Evolutionary conservation across 1,139 yeast genomes (phyloP).

Genomic region (Geotrichum carabidarum): DNA sequence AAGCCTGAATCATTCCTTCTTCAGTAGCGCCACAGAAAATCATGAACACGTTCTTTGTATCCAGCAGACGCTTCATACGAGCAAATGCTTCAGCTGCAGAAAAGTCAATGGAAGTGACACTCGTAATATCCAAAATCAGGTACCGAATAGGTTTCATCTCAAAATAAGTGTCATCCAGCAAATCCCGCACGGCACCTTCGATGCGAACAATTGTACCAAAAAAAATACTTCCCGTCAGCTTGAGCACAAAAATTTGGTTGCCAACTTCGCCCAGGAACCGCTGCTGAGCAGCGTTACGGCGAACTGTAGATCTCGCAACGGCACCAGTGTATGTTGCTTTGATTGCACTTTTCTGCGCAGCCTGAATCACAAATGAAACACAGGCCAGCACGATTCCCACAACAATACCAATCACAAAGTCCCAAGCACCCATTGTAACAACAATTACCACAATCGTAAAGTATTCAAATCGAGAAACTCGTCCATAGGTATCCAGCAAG

Average conservation of each 20-base stretch:
- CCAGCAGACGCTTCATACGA: conserved; percentile 72
- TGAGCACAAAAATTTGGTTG: conserved; percentile 80
- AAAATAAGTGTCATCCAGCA: conserved; percentile 53
- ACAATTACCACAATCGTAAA: conserved; percentile 78
- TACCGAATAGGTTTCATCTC: conserved; percentile 60
- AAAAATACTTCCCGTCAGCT: conserved; percentile 80
- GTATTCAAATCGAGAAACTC: conserved; percentile 72
- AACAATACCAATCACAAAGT: conserved; percentile 86
- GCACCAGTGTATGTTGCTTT: conserved; percentile 80
- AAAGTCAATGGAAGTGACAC: conserved; percentile 79
- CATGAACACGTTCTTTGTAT: conserved; percentile 63
- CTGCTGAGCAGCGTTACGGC: conserved; percentile 86
- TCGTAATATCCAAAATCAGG: conserved; percentile 76
- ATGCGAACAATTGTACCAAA: conserved; percentile 94
- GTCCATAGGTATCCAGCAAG: conserved; percentile 74
- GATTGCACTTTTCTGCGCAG: conserved; percentile 78
- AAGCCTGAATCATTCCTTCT: conserved; percentile 50
- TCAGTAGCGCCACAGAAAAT: conserved; percentile 75
- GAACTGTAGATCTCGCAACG: conserved; percentile 86
- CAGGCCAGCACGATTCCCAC: conserved; percentile 90
- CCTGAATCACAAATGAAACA: conserved; percentile 83
- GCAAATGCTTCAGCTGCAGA: conserved; percentile 96
- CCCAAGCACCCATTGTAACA: conserved; percentile 90
- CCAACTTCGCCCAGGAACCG: conserved; percentile 83
- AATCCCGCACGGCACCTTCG: conserved; percentile 63